phyloP scores from a whole-genome alignment of 441 rosid species.

The Erodium moschatum region DNA sequence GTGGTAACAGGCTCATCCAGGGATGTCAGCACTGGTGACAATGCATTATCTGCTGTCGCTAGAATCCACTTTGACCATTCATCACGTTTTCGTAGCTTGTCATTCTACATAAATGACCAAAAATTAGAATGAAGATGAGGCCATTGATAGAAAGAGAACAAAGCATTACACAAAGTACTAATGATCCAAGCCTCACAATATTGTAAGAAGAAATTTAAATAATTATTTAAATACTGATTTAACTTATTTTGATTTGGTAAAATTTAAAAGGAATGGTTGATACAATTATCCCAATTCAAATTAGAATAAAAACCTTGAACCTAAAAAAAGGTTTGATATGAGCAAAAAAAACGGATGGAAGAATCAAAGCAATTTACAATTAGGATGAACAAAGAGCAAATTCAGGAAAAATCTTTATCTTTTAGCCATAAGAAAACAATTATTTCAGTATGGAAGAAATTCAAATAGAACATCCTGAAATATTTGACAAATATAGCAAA shows the following conservation, averaged over 20 bases:
- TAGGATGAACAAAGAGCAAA: background rate
- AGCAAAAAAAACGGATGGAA: background rate
- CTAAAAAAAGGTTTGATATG: background rate
- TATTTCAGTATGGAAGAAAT: background rate
- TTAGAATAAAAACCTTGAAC: background rate
- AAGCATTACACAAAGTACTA: background rate
- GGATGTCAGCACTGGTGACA: conserved; percentile 29
- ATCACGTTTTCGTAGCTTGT: conserved; percentile 57
- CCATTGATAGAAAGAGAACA: conserved; percentile 13
- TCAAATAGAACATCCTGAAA: background rate
- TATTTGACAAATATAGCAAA: background rate
- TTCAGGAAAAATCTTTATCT: background rate
- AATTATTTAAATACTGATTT: background rate
- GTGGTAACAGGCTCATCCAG: conserved; percentile 29
- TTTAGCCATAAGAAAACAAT: background rate
- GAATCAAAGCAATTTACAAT: background rate
- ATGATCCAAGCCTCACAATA: background rate
- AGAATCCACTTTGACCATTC: conserved; percentile 77
- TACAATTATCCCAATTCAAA: background rate
- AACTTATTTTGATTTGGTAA: background rate
- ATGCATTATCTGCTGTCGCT: conserved; percentile 21
- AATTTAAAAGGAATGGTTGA: background rate
- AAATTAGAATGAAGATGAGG: conserved; percentile 13
- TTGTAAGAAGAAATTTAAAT: background rate
- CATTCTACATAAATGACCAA: conserved; percentile 36